Evolutionary conservation across 1,284 basidiomycete genomes (phyloP).

Genomic region (Tilletia caries): DNA sequence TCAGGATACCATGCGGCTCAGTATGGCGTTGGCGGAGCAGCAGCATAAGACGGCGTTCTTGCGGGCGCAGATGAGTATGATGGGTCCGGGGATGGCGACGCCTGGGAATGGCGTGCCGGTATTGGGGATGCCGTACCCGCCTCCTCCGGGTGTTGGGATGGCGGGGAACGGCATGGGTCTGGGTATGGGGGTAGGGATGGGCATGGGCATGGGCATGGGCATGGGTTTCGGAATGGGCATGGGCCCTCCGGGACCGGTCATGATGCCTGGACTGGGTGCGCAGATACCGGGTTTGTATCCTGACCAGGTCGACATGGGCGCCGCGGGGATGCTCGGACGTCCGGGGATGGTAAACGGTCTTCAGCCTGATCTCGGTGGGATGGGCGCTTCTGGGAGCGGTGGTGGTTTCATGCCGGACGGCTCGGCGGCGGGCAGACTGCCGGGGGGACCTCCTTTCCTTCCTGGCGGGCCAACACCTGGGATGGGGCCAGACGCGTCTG

Average conservation of each 20-base stretch:
- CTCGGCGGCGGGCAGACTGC: too few species aligned
- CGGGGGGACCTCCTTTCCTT: too few species aligned
- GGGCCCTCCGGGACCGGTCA: neutral
- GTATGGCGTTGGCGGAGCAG: conserved; percentile 38
- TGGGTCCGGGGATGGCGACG: neutral
- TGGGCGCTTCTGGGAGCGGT: too few species aligned
- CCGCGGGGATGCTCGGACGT: neutral
- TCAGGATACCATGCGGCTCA: conserved; percentile 32
- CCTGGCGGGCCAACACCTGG: too few species aligned
- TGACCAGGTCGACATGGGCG: neutral
- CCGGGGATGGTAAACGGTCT: neutral
- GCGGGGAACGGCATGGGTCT: conserved; percentile 23
- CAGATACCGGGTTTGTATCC: neutral
- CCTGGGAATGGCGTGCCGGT: neutral
- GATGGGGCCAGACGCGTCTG: too few species aligned
- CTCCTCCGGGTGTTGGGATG: neutral
- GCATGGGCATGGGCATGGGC: neutral
- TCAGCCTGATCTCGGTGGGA: neutral
- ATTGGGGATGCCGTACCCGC: neutral
- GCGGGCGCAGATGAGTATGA: conserved; percentile 29
- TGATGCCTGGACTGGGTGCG: neutral
- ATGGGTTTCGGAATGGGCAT: neutral
- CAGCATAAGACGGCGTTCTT: conserved; percentile 36
- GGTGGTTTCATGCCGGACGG: too few species aligned
- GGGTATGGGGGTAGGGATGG: conserved; percentile 10